Evolutionary conservation across 2,329 filamentous ascomycete genomes (phyloP).

Genomic region (Elsinoe ampelina): DNA sequence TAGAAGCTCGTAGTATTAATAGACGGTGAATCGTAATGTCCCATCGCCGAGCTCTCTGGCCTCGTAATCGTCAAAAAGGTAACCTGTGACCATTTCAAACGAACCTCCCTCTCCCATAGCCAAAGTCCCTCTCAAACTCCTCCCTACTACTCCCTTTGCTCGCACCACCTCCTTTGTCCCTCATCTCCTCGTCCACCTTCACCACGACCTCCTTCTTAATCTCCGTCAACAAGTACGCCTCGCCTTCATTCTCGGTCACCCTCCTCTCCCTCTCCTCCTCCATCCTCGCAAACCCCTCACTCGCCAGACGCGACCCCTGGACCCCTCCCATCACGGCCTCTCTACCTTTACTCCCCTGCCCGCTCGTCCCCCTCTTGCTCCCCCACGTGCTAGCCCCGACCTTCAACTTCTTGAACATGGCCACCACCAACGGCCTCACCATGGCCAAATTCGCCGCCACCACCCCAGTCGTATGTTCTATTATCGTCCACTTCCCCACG

Average conservation of each 20-base stretch:
- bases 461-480: conserved; percentile 30
- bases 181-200: neutral
- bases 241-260: neutral
- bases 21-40: neutral
- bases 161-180: neutral
- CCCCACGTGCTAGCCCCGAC: neutral
- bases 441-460: conserved; percentile 27
- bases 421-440: conserved; percentile 25
- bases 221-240: conserved; percentile 4
- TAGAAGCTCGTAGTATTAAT: neutral
- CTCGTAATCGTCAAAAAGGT: no score
- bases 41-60: no score
- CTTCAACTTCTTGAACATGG: neutral
- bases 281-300: neutral
- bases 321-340: neutral
- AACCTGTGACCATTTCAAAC: no score
- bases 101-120: neutral
- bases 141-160: neutral
- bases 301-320: neutral
- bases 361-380: neutral
- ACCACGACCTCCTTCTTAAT: conserved; percentile 9
- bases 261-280: neutral
- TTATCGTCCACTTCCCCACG: conserved; percentile 23
- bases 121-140: conserved; percentile 6
- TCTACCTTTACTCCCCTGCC: neutral